Conservation (phyloP, 1,139 yeast species). For the Candida albicans region DNA sequence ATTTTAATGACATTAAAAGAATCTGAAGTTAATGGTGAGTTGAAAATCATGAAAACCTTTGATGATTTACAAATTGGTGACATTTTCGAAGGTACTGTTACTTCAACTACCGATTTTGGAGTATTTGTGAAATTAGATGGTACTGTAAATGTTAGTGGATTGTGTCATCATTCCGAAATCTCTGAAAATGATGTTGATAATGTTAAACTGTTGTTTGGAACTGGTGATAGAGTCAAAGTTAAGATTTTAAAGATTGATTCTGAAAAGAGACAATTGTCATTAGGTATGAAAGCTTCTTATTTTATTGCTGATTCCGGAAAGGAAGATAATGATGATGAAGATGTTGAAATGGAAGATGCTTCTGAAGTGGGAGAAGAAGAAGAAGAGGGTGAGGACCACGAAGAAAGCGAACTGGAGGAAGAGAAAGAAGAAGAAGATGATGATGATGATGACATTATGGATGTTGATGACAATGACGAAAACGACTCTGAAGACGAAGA, state of each 20-base stretch:
- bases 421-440: slow-evolving; percentile 28
- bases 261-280: slow-evolving; percentile 71
- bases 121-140: slow-evolving; percentile 82
- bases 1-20: slow-evolving; percentile 80
- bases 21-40: slow-evolving; percentile 73
- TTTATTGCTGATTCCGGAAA: slow-evolving; percentile 50
- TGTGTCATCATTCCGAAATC: slow-evolving; percentile 84
- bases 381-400: slow-evolving; percentile 29
- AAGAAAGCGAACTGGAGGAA: too few relatives aligned
- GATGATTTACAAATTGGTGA: slow-evolving; percentile 71
- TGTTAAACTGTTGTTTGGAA: slow-evolving; percentile 66
- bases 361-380: slow-evolving; percentile 25
- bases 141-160: slow-evolving; percentile 73
- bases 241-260: slow-evolving; percentile 64
- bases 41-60: slow-evolving; percentile 54
- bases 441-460: slow-evolving; percentile 14
- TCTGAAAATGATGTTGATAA: slow-evolving; percentile 62
- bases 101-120: slow-evolving; percentile 82
- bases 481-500: slow-evolving; percentile 25
- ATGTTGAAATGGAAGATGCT: slow-evolving; percentile 27
- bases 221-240: slow-evolving; percentile 88
- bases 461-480: slow-evolving; percentile 23
- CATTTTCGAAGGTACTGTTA: slow-evolving; percentile 75
- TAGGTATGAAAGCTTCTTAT: slow-evolving; percentile 94
- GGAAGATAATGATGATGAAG: slow-evolving; percentile 34